These are phyloP conservation scores for Verbascum thapsus DNA, from an alignment of 257 asterid genomes.

Conservation along the genomic window DNA sequence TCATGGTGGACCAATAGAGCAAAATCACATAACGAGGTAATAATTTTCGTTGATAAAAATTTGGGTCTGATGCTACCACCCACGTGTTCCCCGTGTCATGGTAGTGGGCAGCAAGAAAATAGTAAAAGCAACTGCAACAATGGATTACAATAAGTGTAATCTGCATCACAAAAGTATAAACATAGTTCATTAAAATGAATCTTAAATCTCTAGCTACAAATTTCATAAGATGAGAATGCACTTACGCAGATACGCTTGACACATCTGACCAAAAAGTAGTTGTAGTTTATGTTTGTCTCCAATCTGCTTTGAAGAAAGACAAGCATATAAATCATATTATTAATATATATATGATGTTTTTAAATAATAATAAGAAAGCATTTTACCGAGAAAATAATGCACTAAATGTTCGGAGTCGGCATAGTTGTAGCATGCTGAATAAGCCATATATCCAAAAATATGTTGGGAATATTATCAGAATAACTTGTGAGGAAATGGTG, in stretches of 20 bases:
- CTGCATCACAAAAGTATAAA: too few relatives aligned
- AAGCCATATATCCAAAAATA: constrained; percentile 61
- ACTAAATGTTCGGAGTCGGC: constrained; percentile 88
- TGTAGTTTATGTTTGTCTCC: constrained; percentile 87
- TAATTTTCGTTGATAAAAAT: constrained; percentile 61
- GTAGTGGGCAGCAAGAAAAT: constrained; percentile 74
- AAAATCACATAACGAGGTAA: constrained; percentile 84
- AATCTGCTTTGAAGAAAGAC: constrained; percentile 46
- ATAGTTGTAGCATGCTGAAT: constrained; percentile 83
- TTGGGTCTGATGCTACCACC: constrained; percentile 82
- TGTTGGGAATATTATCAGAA: constrained; percentile 55
- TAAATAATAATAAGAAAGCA: background rate
- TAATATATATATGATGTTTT: too few relatives aligned
- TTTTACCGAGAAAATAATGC: constrained; percentile 72
- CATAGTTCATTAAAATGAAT: too few relatives aligned
- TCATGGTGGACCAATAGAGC: constrained; percentile 89
- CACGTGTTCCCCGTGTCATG: constrained; percentile 64
- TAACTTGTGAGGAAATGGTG: constrained; percentile 75
- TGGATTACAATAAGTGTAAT: too few relatives aligned
- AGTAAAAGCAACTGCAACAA: constrained; percentile 94
- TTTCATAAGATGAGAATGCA: constrained; percentile 13
- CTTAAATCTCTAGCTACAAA: background rate
- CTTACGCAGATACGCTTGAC: constrained; percentile 86
- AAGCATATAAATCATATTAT: too few relatives aligned
- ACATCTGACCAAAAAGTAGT: constrained; percentile 92